Percentiles rank a stretch among this genome's conserved stretches.
phyloP scores from a whole-genome alignment of 2,329 filamentous ascomycete genomes.

The Aureobasidium sp. region DNA sequence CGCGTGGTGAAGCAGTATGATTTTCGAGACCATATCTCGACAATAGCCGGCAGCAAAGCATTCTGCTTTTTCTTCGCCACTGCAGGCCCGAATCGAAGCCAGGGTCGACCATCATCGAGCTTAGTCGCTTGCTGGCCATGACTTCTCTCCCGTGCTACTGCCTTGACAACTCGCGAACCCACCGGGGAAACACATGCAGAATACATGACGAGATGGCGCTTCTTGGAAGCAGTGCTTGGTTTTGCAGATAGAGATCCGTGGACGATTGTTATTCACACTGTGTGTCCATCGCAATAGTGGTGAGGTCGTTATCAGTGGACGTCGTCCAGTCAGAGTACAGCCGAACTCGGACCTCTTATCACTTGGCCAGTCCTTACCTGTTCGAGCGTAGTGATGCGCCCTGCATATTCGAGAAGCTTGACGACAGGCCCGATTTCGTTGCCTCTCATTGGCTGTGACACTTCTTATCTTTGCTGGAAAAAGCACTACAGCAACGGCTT shows the following conservation, averaged over 20 bases:
- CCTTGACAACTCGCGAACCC: not conserved
- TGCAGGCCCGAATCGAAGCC: not conserved
- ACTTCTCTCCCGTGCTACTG: not conserved
- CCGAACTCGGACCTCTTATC: conserved; percentile 7
- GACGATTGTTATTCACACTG: not conserved
- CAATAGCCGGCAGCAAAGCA: not conserved
- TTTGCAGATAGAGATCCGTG: not conserved
- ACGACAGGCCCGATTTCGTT: not conserved
- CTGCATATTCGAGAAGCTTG: not conserved
- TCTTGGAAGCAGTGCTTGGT: conserved; percentile 3
- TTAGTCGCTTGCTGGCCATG: not conserved
- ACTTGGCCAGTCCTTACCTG: not conserved
- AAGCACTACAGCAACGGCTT: conserved; percentile 3
- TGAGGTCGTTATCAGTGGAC: conserved; percentile 4
- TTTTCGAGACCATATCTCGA: not conserved
- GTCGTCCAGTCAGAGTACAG: conserved; percentile 8
- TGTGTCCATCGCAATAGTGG: conserved; percentile 3
- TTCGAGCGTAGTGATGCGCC: not conserved
- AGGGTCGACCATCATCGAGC: not conserved
- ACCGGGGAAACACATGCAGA: not conserved
- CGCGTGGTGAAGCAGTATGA: not conserved
- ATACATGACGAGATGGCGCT: conserved; percentile 9
- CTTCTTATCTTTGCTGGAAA: conserved; percentile 5
- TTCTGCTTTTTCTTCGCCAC: not conserved
- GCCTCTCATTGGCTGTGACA: not conserved